phyloP scores from a whole-genome alignment of 1,139 yeast genomes.

The Debaryomyces fabryi region DNA sequence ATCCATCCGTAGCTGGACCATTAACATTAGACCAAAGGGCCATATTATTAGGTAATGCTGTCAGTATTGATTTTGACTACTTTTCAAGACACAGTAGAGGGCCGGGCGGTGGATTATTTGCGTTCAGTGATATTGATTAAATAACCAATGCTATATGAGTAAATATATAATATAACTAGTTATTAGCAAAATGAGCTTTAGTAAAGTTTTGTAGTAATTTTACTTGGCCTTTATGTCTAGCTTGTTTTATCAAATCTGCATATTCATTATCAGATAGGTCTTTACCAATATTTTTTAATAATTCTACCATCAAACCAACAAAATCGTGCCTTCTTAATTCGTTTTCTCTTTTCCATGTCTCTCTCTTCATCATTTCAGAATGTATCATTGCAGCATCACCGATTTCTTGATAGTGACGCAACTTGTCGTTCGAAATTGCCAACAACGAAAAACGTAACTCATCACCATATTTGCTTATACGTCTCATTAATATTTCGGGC shows the following conservation, averaged over 20 bases:
- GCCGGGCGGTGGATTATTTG: constrained; percentile 43
- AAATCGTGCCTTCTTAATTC: constrained; percentile 58
- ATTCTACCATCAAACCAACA: constrained; percentile 52
- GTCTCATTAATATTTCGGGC: constrained; percentile 45
- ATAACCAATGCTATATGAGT: not conserved
- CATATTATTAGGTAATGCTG: constrained; percentile 80
- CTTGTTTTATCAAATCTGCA: constrained; percentile 38
- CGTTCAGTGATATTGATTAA: constrained; percentile 41
- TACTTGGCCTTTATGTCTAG: constrained; percentile 25
- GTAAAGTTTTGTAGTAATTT: constrained; percentile 13
- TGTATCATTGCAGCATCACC: constrained; percentile 39
- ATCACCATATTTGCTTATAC: constrained; percentile 50
- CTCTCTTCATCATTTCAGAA: constrained; percentile 38
- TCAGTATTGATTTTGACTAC: constrained; percentile 92
- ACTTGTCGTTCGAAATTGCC: constrained; percentile 57
- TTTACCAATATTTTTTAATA: constrained; percentile 44
- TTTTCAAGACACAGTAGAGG: constrained; percentile 83
- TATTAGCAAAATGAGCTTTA: constrained; percentile 3
- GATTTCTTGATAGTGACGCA: constrained; percentile 35
- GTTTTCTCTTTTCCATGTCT: constrained; percentile 43
- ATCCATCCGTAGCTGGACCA: constrained; percentile 45
- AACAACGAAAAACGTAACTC: constrained; percentile 64
- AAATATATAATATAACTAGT: not conserved
- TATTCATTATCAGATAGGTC: constrained; percentile 48
- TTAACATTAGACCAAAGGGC: constrained; percentile 83